Percentiles rank a stretch among this genome's conserved stretches.
These are phyloP conservation scores for Colletotrichum tropicale DNA, from an alignment of 2,329 filamentous ascomycete species.

Conservation along the genomic window DNA sequence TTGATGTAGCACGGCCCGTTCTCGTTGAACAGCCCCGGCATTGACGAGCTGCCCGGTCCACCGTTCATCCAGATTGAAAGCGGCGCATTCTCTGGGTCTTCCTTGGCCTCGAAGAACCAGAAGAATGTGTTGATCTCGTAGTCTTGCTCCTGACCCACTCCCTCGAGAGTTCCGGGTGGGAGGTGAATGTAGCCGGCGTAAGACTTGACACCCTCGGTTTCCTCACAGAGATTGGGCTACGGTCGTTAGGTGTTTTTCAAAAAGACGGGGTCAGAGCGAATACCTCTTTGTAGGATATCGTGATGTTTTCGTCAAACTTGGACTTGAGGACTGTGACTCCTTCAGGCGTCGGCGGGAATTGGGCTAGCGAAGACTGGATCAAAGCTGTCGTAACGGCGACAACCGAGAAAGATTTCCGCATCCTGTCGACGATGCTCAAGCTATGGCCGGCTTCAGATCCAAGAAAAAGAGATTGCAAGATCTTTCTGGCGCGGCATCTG, in stretches of 20 bases:
- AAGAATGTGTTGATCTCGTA: slow-evolving; percentile 52
- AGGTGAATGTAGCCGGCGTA: slow-evolving; percentile 66
- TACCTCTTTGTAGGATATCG: slow-evolving; percentile 62
- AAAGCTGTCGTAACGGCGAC: slow-evolving; percentile 29
- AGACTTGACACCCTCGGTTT: slow-evolving; percentile 60
- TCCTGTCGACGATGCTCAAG: background rate
- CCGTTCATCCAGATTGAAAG: slow-evolving; percentile 65
- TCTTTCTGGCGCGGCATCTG: background rate
- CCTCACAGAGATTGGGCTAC: slow-evolving; percentile 61
- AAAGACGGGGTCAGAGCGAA: slow-evolving; percentile 12
- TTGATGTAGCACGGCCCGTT: slow-evolving; percentile 58
- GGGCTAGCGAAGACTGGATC: slow-evolving; percentile 18
- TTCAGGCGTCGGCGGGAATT: slow-evolving; percentile 26
- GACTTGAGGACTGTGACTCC: slow-evolving; percentile 53
- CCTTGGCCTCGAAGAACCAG: slow-evolving; percentile 34
- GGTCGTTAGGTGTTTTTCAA: background rate
- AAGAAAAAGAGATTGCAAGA: background rate
- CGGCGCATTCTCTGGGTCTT: slow-evolving; percentile 30
- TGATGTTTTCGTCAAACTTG: slow-evolving; percentile 61
- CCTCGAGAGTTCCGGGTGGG: slow-evolving; percentile 36
- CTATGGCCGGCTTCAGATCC: too few species aligned
- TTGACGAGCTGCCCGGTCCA: slow-evolving; percentile 60
- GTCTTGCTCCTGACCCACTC: slow-evolving; percentile 40
- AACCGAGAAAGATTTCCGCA: background rate
- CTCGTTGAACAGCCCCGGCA: slow-evolving; percentile 57